Conservation (phyloP, 805 yeast species). For the Schwanniomyces occidentalis region DNA sequence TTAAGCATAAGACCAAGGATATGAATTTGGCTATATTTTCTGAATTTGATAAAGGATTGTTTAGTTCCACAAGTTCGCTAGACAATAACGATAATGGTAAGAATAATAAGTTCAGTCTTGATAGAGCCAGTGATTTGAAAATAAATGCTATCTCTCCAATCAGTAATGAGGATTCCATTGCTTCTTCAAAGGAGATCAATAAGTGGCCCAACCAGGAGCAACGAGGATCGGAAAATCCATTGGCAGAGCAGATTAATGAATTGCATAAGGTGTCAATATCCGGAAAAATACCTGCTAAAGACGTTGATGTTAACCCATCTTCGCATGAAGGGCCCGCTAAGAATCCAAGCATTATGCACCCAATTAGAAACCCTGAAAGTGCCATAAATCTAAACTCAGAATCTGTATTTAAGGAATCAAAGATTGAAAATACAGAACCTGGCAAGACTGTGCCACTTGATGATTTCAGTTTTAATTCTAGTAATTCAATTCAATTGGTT, state of each 20-base stretch:
- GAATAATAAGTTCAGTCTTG: too few relatives aligned
- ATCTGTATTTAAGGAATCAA: slow-evolving; percentile 1
- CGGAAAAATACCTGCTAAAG: not conserved
- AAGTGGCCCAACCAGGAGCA: too few relatives aligned
- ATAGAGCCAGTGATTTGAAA: not conserved
- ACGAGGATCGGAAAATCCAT: not conserved
- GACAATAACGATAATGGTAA: too few relatives aligned
- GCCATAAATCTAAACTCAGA: not conserved
- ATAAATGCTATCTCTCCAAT: slow-evolving; percentile 3
- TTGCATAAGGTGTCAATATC: not conserved
- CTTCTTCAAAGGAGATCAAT: slow-evolving; percentile 2
- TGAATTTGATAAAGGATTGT: slow-evolving; percentile 1
- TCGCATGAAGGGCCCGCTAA: too few relatives aligned
- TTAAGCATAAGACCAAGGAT: slow-evolving; percentile 2
- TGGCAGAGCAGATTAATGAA: not conserved
- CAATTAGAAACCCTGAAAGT: slow-evolving; percentile 1
- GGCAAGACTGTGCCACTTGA: not conserved
- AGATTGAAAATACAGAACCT: not conserved
- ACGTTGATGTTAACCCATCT: not conserved
- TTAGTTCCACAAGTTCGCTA: too few relatives aligned
- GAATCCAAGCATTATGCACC: slow-evolving; percentile 1
- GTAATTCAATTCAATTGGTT: too few relatives aligned
- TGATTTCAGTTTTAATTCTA: slow-evolving; percentile 1
- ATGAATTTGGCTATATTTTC: not conserved
- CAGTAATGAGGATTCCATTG: slow-evolving; percentile 1